Percentiles rank a stretch among this genome's conserved stretches.
Conservation (phyloP, 352 stramenopile genomes). For the Pythium rhizo-oryzae region DNA sequence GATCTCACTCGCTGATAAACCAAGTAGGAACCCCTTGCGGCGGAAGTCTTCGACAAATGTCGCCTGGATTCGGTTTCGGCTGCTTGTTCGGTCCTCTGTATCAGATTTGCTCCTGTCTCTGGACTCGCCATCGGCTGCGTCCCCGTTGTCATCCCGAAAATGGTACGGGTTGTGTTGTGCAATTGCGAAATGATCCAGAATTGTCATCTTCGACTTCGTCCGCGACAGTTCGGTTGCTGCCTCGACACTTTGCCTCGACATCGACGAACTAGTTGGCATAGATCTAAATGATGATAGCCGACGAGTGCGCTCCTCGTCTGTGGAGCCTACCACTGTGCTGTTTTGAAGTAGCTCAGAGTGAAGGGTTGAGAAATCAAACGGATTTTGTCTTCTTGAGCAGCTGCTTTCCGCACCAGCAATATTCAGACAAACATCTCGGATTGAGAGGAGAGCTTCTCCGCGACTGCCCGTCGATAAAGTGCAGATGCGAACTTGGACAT, state of each 20-base stretch:
- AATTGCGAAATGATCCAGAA: constrained; percentile 78
- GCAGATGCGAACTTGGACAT: constrained; percentile 69
- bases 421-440: constrained; percentile 57
- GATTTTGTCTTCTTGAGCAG: constrained; percentile 1
- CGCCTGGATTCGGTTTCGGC: constrained; percentile 21
- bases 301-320: neutral
- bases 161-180: constrained; percentile 73
- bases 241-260: neutral
- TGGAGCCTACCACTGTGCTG: neutral
- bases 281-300: neutral
- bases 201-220: constrained; percentile 54
- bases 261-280: neutral
- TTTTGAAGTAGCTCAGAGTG: neutral
- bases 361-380: constrained; percentile 26
- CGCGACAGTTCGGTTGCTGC: constrained; percentile 2
- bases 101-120: constrained; percentile 15
- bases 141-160: constrained; percentile 55
- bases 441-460: constrained; percentile 60
- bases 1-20: constrained; percentile 56
- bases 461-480: constrained; percentile 64
- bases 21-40: constrained; percentile 57
- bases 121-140: constrained; percentile 7
- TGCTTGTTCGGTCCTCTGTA: neutral
- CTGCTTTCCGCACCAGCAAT: constrained; percentile 37
- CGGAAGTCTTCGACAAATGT: constrained; percentile 55